These are phyloP conservation scores for Euphorbia schlechtendalii DNA, from an alignment of 441 rosid species.

Conservation along the genomic window DNA sequence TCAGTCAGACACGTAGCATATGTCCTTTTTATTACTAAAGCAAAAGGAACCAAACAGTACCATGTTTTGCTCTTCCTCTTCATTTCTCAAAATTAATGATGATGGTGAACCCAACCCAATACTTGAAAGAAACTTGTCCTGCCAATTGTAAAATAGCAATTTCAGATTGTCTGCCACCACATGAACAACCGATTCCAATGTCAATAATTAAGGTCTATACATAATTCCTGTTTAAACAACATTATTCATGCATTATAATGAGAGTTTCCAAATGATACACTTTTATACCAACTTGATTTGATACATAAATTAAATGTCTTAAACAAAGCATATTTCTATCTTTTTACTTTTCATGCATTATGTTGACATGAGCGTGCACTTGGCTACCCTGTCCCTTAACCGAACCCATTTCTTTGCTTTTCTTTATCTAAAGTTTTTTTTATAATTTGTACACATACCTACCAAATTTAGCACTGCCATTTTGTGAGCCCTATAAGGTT, in stretches of 20 bases:
- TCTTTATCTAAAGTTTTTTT: slow-evolving; percentile 21
- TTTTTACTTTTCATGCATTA: no score
- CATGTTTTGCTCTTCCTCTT: not conserved
- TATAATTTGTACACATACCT: slow-evolving; percentile 27
- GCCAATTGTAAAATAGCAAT: slow-evolving; percentile 8
- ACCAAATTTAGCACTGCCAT: slow-evolving; percentile 16
- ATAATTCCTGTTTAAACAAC: not conserved
- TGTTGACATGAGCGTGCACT: slow-evolving; percentile 32
- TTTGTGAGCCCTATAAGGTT: not conserved
- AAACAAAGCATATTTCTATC: slow-evolving; percentile 19
- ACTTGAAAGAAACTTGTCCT: slow-evolving; percentile 10
- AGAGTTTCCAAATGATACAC: slow-evolving; percentile 7
- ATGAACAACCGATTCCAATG: slow-evolving; percentile 12
- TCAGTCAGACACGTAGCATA: not conserved
- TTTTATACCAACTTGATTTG: slow-evolving; percentile 14
- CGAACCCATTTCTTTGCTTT: slow-evolving; percentile 28
- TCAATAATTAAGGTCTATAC: slow-evolving; percentile 17
- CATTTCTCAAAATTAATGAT: slow-evolving; percentile 6
- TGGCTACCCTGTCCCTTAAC: no score
- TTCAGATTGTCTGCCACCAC: slow-evolving; percentile 28
- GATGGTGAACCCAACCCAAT: slow-evolving; percentile 4
- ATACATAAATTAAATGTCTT: not conserved
- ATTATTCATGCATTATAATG: not conserved
- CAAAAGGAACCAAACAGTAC: not conserved
- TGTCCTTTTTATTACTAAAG: not conserved